phyloP scores from a whole-genome alignment of 2,329 filamentous ascomycete genomes.

The Aspergillus sp. region DNA sequence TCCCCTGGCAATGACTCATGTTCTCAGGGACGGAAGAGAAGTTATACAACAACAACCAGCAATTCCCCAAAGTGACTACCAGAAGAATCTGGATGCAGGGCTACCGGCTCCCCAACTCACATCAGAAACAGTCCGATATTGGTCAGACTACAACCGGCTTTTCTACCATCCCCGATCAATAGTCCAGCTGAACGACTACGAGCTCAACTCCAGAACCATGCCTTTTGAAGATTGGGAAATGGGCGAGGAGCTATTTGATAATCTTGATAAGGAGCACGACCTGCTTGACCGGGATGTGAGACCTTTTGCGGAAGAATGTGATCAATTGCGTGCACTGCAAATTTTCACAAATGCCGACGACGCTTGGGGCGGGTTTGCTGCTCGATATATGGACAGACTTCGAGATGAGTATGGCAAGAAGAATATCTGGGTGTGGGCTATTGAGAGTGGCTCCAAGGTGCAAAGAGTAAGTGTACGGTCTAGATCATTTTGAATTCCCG shows the following conservation, averaged over 20 bases:
- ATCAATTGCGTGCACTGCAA: conserved; percentile 84
- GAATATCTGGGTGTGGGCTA: conserved; percentile 78
- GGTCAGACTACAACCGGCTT: conserved; percentile 92
- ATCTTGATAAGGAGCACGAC: conserved; percentile 72
- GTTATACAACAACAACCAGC: conserved; percentile 61
- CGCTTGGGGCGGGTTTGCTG: conserved; percentile 72
- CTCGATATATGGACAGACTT: conserved; percentile 67
- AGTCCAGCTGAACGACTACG: conserved; percentile 79
- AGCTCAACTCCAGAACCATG: conserved; percentile 69
- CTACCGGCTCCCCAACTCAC: conserved; percentile 57
- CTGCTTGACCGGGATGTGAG: conserved; percentile 84
- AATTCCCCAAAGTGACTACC: conserved; percentile 68
- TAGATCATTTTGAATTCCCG: neutral
- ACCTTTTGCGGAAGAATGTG: conserved; percentile 85
- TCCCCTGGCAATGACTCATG: neutral
- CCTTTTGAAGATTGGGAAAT: conserved; percentile 72
- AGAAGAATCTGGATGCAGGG: conserved; percentile 69
- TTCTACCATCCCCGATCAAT: conserved; percentile 87
- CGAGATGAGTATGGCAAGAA: conserved; percentile 88
- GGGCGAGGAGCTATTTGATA: conserved; percentile 68
- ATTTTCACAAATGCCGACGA: conserved; percentile 65
- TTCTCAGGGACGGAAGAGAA: conserved; percentile 56
- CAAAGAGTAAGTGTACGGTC: conserved; percentile 43
- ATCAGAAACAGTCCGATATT: conserved; percentile 73
- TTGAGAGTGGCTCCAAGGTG: conserved; percentile 57